Percentiles rank a stretch among this genome's conserved stretches.
These are phyloP conservation scores for Persicaria tinctoria DNA, from an alignment of 148 eudicot genomes.

Conservation along the genomic window DNA sequence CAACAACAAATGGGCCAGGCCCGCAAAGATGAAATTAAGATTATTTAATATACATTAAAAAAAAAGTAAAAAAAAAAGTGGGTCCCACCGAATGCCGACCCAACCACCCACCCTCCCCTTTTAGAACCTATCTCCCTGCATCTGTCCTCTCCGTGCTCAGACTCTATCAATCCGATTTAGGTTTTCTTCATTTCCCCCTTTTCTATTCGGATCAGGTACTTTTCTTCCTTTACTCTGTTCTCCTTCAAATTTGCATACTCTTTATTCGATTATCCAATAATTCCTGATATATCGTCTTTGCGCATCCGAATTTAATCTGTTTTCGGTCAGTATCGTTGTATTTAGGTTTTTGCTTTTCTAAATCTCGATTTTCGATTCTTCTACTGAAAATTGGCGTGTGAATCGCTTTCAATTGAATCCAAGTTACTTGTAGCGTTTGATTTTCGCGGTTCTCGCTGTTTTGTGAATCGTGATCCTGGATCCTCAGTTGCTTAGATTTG, in stretches of 20 bases:
- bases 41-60: background rate
- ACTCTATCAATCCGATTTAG: constrained; percentile 6
- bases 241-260: background rate
- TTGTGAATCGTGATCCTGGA: background rate
- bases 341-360: background rate
- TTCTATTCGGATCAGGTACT: constrained; percentile 42
- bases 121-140: background rate
- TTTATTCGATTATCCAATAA: background rate
- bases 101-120: background rate
- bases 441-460: background rate
- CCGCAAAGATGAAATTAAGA: too few relatives aligned
- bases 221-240: background rate
- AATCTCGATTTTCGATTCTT: background rate
- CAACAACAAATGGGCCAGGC: too few relatives aligned
- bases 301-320: background rate
- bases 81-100: background rate
- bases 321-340: background rate
- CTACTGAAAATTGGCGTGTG: background rate
- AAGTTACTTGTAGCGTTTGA: too few relatives aligned
- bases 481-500: background rate
- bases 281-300: background rate
- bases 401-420: background rate
- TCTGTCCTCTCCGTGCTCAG: constrained; percentile 7
- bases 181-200: constrained; percentile 16
- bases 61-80: background rate